Evolutionary conservation across 139 green algal genomes (phyloP), one percentile per base, ranked within the genome.

Genomic region (Diplosphaera chodatii): DNA sequence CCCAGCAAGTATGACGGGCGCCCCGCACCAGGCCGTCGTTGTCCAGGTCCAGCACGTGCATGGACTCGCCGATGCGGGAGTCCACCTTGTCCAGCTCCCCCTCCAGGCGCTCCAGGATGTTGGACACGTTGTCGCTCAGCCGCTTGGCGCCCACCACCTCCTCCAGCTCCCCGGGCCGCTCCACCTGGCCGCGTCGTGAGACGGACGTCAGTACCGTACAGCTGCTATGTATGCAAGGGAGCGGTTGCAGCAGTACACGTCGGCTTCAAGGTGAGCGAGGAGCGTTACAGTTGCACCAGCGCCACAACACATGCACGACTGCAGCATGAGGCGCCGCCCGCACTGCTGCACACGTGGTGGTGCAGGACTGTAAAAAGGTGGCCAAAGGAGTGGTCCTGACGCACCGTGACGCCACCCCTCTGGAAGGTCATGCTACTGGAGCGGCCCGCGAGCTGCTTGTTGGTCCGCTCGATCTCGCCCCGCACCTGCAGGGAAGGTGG

Each of bases 81-180:
- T 94, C 88, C n/a, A 84, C 88, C 4, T 78, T 56, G 75, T 96
- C 91, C 64, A 96, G 85, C 80, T 96, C 91, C 63, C 75, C 70
- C 79, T 96, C 91, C 32, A 96, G 83, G 32, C 79, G 78, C 41
- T 79, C 33, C 48, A 96, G 83, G 77, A 96, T 91, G 75, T 74
- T 71, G 10, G 80, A 77, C 41, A 96, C 91, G 3, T 84, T 81
- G 67, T 87, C 86, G 31, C 68, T 72, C 68, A 94, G 77, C 34
- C 77, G 75, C 73, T 84, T 83, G 48, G 80, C 71, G 1, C 76
- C 82, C 32, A 87, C 40, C 41, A 82, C 73, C 32, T 82, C 74
- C 62, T 82, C 63, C 67, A 89, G 69, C 72, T 82, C 56, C 21
- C 64, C 69, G 8, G 37, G 37, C 37, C 37, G 37, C 37, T 48